phyloP scores from a whole-genome alignment of 257 asterid species.

The Solanum lycopersicoides region DNA sequence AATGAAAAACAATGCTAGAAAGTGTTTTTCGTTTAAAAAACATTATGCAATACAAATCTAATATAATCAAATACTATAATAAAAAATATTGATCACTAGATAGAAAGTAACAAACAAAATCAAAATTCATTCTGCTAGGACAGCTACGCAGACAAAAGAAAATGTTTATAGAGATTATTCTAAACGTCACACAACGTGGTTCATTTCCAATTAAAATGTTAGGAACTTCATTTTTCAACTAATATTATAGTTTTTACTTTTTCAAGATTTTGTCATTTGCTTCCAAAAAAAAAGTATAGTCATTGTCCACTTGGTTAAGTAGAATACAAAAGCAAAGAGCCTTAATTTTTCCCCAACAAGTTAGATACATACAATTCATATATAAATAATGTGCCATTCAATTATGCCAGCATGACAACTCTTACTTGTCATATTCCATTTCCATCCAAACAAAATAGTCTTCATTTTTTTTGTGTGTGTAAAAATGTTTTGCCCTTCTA shows the following conservation, averaged over 20 bases:
- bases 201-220: not conserved
- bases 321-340: not conserved
- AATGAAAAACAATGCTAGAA: not conserved
- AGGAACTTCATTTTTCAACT: not conserved
- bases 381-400: not conserved
- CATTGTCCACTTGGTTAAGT: not conserved
- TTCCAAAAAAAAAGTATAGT: not conserved
- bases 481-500: not conserved
- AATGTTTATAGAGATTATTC: not conserved
- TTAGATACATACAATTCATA: not conserved
- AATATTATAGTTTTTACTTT: not conserved
- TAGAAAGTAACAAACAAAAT: not conserved
- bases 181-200: not conserved
- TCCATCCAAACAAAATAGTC: not conserved
- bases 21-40: not conserved
- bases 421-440: not conserved
- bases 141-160: not conserved
- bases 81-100: not conserved
- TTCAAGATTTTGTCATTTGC: not conserved
- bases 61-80: not conserved
- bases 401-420: not conserved
- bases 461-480: not conserved
- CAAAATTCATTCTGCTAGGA: not conserved
- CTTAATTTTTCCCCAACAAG: not conserved
- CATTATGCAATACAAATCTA: not conserved